Conservation (phyloP, 1,139 yeast species). For the Blastobotrys capitulatus region DNA sequence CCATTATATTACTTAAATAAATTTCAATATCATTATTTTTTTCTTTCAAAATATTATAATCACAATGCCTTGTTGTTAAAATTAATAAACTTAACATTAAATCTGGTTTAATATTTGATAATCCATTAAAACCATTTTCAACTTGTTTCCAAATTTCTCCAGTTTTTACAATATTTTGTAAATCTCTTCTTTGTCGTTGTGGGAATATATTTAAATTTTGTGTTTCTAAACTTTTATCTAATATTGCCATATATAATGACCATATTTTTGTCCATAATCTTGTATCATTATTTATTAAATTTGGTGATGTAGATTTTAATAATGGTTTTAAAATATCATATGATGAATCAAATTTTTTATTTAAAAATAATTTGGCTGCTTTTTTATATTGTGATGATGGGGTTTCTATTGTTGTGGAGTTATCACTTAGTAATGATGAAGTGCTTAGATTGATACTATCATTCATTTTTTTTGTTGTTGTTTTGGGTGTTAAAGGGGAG, state of each 20-base stretch:
- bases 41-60: neutral
- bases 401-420: neutral
- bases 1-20: constrained; percentile 1
- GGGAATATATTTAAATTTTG: neutral
- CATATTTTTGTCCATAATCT: constrained; percentile 23
- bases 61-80: constrained; percentile 17
- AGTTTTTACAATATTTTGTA: constrained; percentile 14
- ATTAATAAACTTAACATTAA: constrained; percentile 11
- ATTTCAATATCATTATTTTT: neutral
- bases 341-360: constrained; percentile 22
- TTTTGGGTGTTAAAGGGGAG: neutral
- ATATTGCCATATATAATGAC: constrained; percentile 22
- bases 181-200: constrained; percentile 5
- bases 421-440: constrained; percentile 2
- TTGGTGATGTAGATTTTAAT: constrained; percentile 2
- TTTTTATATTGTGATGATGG: constrained; percentile 16
- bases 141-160: constrained; percentile 18
- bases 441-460: constrained; percentile 10
- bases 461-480: constrained; percentile 2
- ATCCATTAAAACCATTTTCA: constrained; percentile 14
- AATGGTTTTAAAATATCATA: constrained; percentile 17
- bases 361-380: constrained; percentile 25
- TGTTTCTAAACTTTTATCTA: constrained; percentile 17
- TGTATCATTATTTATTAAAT: neutral
- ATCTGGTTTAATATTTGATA: constrained; percentile 11